phyloP scores from a whole-genome alignment of 371 early-diverging fungal genomes.

The Mucor racemosus region DNA sequence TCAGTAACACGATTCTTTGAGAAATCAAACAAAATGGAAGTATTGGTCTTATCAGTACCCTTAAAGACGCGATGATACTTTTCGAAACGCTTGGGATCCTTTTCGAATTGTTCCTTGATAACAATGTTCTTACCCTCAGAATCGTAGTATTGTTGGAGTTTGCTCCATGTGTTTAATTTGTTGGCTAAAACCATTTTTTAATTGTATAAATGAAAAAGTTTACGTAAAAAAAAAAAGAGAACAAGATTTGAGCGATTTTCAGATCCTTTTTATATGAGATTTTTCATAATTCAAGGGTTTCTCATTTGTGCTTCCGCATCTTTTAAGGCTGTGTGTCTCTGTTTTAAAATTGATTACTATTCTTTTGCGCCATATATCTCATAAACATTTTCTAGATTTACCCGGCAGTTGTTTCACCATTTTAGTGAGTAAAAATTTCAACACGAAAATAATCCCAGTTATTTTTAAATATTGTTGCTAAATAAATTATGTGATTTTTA shows the following conservation, averaged over 20 bases:
- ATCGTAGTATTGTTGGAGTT: constrained; percentile 87
- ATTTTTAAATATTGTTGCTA: constrained; percentile 3
- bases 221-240: constrained; percentile 15
- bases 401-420: constrained; percentile 8
- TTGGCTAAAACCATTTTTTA: constrained; percentile 74
- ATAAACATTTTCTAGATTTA: constrained; percentile 9
- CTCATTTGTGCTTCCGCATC: constrained; percentile 13
- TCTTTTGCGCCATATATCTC: no score
- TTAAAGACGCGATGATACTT: constrained; percentile 79
- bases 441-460: no score
- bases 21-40: constrained; percentile 87
- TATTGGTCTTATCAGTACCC: constrained; percentile 61
- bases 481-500: neutral
- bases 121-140: constrained; percentile 71
- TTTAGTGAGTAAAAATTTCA: neutral
- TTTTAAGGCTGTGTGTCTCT: constrained; percentile 11
- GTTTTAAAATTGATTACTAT: no score
- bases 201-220: no score
- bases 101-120: constrained; percentile 79
- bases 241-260: neutral
- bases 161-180: constrained; percentile 80
- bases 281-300: constrained; percentile 13
- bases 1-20: constrained; percentile 92
- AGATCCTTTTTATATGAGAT: constrained; percentile 16
- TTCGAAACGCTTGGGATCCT: constrained; percentile 78